Evolutionary conservation across 2,329 filamentous ascomycete genomes (phyloP).

Genomic region (Lasiodiplodia hormozganensis): DNA sequence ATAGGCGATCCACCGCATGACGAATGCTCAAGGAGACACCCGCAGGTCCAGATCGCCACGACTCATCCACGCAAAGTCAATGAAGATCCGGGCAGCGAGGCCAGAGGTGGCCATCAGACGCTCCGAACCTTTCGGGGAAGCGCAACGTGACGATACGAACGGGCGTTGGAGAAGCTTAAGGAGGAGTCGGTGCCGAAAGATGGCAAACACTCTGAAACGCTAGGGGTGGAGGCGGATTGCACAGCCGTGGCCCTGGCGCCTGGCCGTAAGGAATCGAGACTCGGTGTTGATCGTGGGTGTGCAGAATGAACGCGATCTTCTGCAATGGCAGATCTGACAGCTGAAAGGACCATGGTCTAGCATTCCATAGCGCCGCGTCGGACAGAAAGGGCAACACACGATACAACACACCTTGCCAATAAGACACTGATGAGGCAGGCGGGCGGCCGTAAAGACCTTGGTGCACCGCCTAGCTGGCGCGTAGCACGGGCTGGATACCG

Average conservation of each 20-base stretch:
- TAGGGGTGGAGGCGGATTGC: background rate
- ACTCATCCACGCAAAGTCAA: slow-evolving; percentile 1
- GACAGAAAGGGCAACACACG: slow-evolving; percentile 21
- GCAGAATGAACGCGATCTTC: background rate
- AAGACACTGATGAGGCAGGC: slow-evolving; percentile 20
- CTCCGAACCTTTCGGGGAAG: slow-evolving; percentile 18
- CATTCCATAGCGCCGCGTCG: slow-evolving; percentile 13
- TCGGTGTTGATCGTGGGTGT: slow-evolving; percentile 8
- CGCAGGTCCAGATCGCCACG: slow-evolving; percentile 14
- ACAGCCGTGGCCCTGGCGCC: slow-evolving; percentile 13
- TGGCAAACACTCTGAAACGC: slow-evolving; percentile 5
- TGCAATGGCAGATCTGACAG: slow-evolving; percentile 4
- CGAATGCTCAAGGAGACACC: slow-evolving; percentile 3
- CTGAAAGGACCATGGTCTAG: slow-evolving; percentile 12
- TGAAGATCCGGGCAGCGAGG: slow-evolving; percentile 18
- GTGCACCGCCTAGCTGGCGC: slow-evolving; percentile 19
- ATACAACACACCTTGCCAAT: slow-evolving; percentile 14
- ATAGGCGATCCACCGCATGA: slow-evolving; percentile 24
- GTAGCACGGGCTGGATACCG: slow-evolving; percentile 15
- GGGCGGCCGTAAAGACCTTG: slow-evolving; percentile 10
- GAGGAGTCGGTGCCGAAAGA: slow-evolving; percentile 8
- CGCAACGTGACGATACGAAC: slow-evolving; percentile 12
- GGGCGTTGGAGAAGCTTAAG: slow-evolving; percentile 14
- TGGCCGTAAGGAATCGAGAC: slow-evolving; percentile 3
- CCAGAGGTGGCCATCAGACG: background rate